These are phyloP conservation scores for Cyclotella choctawhatcheeana DNA, from an alignment of 108 stramenopile genomes.

Conservation along the genomic window DNA sequence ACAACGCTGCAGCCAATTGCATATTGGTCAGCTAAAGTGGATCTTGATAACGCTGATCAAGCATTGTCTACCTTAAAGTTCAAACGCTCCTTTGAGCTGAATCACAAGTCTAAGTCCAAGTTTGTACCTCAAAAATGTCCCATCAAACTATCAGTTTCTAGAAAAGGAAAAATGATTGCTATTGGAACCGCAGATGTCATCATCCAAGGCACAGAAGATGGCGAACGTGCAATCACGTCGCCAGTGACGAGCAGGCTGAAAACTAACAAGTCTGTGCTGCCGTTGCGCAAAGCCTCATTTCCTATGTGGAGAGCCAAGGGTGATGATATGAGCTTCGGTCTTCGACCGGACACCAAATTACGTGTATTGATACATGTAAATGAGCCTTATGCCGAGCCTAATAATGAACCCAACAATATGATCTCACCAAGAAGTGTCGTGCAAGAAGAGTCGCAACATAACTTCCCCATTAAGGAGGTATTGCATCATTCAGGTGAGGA, in stretches of 20 bases:
- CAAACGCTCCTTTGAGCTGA: conserved; percentile 24
- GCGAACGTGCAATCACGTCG: conserved; percentile 11
- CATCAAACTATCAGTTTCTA: conserved; percentile 26
- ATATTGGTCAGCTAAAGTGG: conserved; percentile 18
- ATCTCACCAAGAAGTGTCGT: neutral
- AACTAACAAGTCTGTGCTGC: neutral
- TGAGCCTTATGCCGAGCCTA: conserved; percentile 12
- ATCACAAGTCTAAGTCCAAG: neutral
- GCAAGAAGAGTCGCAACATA: neutral
- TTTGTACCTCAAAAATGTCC: conserved; percentile 38
- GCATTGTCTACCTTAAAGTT: conserved; percentile 29
- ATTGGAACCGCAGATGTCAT: conserved; percentile 19
- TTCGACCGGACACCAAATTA: conserved; percentile 25
- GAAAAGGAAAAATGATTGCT: conserved; percentile 20
- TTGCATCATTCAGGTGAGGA: neutral
- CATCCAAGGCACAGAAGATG: conserved; percentile 32
- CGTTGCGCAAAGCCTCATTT: neutral
- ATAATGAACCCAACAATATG: too few species aligned
- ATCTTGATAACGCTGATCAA: conserved; percentile 11
- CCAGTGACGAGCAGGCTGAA: conserved; percentile 6
- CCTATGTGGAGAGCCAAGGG: conserved; percentile 40
- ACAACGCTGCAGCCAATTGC: conserved; percentile 8
- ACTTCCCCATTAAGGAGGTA: neutral
- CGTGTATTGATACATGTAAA: conserved; percentile 25
- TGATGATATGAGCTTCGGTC: conserved; percentile 25